Base-by-base conservation (phyloP, 2,329 filamentous ascomycete species). In the Anthostomella pinea region DNA sequence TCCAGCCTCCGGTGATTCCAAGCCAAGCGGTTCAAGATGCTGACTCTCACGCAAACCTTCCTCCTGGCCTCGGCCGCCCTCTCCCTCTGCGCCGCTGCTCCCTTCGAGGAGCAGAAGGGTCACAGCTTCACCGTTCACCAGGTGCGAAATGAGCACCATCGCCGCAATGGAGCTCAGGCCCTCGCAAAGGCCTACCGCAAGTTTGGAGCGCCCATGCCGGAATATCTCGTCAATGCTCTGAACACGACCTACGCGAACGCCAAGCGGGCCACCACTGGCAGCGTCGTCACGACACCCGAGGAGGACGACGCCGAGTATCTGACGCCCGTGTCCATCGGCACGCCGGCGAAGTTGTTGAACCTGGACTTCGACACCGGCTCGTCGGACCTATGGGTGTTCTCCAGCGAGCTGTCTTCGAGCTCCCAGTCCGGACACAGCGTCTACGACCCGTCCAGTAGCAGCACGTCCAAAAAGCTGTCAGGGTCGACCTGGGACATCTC, bases 341-440 rank as follows among this genome's bases (percentile, higher is more conserved):
- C 51, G 3, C 51, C 51, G 2, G 36, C 48, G 1, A 46, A 54
- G 45, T 50, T 44, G 8, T 39, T 56, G 15, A 46, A 52, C 37
- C 43, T 56, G 16, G 53, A 56, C 45, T 51, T 56, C 30, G 53
- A 56, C 43, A 38, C 52, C 10, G 53, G 53, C 4, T 56, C 53
- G 3, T 51, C 53, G 11, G 53, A 57, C 24, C 47, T 57, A 25
- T 56, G 53, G 53, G 53, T 55, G 29, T 56, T 53, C 34, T 46
- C 41, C 37, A 47, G 35, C 21, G 43, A 49, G 26, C 47, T 41
- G 2, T 24, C 38, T 19, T 19, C 37, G 8, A 23, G 30, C 18
- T 35, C 45, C 23, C 38, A 43, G 27, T 31, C 45, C 17, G 52
- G 52, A 8, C 52, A 55, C 35, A 35, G 38, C 18, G 30, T 38